Conservation (phyloP, 192 early-diverging fungal species). For the Chytriomyces hyalinus region DNA sequence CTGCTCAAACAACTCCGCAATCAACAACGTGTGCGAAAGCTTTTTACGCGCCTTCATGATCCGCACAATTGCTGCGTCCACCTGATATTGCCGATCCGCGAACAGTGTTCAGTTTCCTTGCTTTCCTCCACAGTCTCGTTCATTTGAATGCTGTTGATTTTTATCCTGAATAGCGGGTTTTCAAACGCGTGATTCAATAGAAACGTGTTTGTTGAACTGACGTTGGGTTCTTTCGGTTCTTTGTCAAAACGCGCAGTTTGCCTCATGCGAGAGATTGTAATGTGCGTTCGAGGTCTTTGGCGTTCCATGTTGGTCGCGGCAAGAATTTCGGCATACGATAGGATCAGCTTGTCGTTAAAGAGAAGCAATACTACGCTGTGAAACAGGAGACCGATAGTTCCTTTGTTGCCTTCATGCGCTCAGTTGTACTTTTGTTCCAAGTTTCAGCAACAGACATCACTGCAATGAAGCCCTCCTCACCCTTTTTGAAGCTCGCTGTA, state of each 20-base stretch:
- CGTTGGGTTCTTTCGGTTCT: slow-evolving; percentile 33
- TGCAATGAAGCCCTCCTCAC: no score
- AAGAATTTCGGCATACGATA: slow-evolving; percentile 72
- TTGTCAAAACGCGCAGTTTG: slow-evolving; percentile 48
- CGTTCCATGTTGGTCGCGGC: slow-evolving; percentile 71
- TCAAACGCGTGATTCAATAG: slow-evolving; percentile 47
- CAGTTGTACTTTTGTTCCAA: no score
- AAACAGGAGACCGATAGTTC: slow-evolving; percentile 52
- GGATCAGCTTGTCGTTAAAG: slow-evolving; percentile 60
- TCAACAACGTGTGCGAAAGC: slow-evolving; percentile 79
- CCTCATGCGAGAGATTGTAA: slow-evolving; percentile 89
- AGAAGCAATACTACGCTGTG: slow-evolving; percentile 60
- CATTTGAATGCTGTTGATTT: slow-evolving; percentile 58
- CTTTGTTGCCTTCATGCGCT: slow-evolving; percentile 42
- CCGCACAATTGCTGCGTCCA: slow-evolving; percentile 61
- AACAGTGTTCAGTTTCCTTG: slow-evolving; percentile 79
- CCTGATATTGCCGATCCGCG: slow-evolving; percentile 84
- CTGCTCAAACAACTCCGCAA: slow-evolving; percentile 78
- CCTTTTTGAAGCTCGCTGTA: slow-evolving; percentile 66
- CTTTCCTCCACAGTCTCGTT: slow-evolving; percentile 77
- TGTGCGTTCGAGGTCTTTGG: slow-evolving; percentile 78
- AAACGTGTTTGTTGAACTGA: neutral
- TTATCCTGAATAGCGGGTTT: slow-evolving; percentile 54
- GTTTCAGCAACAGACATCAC: no score
- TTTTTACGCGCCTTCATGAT: slow-evolving; percentile 89